Evolutionary conservation across 164 flowering plant species (phyloP).

Genomic region (Cinnamomum chago): DNA sequence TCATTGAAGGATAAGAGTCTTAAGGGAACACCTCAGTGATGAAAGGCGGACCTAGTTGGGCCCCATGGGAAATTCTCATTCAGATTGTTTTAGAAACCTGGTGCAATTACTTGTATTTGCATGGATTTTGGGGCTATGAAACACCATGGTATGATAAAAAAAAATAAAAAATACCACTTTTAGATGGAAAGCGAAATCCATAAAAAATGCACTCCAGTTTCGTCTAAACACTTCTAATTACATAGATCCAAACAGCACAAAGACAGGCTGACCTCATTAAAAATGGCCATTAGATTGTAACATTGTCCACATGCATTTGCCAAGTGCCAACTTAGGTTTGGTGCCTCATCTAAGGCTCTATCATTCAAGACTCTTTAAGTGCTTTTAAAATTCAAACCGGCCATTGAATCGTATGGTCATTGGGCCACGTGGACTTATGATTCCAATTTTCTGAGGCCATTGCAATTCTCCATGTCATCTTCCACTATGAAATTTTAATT

Average conservation of each 20-base stretch:
- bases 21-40: too few species aligned
- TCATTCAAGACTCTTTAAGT: neutral
- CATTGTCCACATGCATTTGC: neutral
- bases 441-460: too few species aligned
- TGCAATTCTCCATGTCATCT: too few species aligned
- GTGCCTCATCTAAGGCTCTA: neutral
- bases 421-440: neutral
- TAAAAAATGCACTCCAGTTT: neutral
- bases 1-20: too few species aligned
- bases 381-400: neutral
- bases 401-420: neutral
- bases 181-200: neutral
- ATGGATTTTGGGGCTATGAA: too few species aligned
- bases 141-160: too few species aligned
- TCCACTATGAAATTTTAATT: too few species aligned
- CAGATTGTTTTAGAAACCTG: too few species aligned
- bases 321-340: neutral
- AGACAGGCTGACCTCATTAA: neutral
- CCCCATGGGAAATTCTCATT: too few species aligned
- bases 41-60: too few species aligned
- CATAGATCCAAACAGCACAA: neutral
- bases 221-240: neutral
- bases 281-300: neutral
- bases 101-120: too few species aligned
- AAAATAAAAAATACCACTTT: too few species aligned